Percentiles rank a stretch among this genome's conserved stretches.
phyloP scores from a whole-genome alignment of 1,284 basidiomycete species.

The Trichosporon sp. region DNA sequence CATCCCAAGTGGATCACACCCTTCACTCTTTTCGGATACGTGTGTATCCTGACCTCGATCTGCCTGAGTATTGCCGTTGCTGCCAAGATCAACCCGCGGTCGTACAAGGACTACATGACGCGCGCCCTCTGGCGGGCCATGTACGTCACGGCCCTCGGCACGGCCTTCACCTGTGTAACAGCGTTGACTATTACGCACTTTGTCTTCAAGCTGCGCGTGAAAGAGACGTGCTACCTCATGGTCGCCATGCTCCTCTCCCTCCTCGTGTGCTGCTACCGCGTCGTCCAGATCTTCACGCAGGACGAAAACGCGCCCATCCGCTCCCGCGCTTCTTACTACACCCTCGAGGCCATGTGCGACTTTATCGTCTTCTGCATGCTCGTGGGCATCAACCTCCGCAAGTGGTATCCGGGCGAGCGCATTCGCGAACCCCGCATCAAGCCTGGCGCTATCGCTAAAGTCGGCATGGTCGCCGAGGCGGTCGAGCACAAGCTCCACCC shows the following conservation, averaged over 20 bases:
- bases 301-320: slow-evolving; percentile 12
- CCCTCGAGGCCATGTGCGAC: slow-evolving; percentile 18
- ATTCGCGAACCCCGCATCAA: background rate
- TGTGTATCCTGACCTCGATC: slow-evolving; percentile 23
- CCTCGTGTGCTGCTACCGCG: slow-evolving; percentile 20
- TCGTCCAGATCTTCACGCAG: slow-evolving; percentile 19
- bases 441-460: background rate
- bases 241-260: slow-evolving; percentile 13
- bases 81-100: background rate
- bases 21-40: background rate
- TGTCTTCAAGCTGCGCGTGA: slow-evolving; percentile 8
- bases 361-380: slow-evolving; percentile 2
- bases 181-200: slow-evolving; percentile 23
- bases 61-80: slow-evolving; percentile 22
- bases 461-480: background rate
- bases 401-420: slow-evolving; percentile 9
- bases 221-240: slow-evolving; percentile 12
- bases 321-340: slow-evolving; percentile 22
- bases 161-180: slow-evolving; percentile 16
- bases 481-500: background rate
- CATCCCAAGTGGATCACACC: slow-evolving; percentile 8
- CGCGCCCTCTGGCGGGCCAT: background rate
- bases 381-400: slow-evolving; percentile 11
- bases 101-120: background rate
- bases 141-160: slow-evolving; percentile 21